Conservation (phyloP, 2,329 filamentous ascomycete species). For the Ilyonectria sp. region DNA sequence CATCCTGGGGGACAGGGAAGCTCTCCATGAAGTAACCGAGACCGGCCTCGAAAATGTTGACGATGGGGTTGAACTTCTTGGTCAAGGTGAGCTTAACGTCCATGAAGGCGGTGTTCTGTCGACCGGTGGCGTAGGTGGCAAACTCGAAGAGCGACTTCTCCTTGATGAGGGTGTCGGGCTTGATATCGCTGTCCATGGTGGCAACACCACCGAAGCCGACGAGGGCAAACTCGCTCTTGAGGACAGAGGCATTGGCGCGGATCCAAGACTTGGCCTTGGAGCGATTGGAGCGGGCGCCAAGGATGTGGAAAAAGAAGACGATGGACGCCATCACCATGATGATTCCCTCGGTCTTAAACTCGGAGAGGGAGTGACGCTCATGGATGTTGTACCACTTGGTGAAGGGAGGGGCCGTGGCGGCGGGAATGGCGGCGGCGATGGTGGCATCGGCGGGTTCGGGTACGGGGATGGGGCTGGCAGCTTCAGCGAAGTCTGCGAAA, state of each 20-base stretch:
- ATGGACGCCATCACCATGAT: conserved; percentile 83
- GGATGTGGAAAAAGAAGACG: conserved; percentile 83
- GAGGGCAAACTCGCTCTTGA: conserved; percentile 87
- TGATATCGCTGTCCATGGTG: conserved; percentile 60
- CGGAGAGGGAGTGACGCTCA: conserved; percentile 86
- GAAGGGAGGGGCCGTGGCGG: conserved; percentile 73
- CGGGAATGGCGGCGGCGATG: conserved; percentile 62
- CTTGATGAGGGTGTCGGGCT: conserved; percentile 72
- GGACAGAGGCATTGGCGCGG: conserved; percentile 77
- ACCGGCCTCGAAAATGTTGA: conserved; percentile 73
- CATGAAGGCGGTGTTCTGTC: conserved; percentile 92
- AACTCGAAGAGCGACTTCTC: conserved; percentile 93
- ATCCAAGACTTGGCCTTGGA: conserved; percentile 87
- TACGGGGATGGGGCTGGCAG: conserved; percentile 76
- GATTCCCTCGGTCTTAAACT: conserved; percentile 90
- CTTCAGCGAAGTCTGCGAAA: conserved; percentile 93
- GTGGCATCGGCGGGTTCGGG: conserved; percentile 63
- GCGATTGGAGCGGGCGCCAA: conserved; percentile 86
- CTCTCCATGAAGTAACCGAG: conserved; percentile 86
- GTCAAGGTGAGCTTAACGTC: conserved; percentile 86
- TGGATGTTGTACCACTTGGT: conserved; percentile 98
- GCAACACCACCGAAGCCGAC: conserved; percentile 82
- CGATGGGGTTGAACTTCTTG: conserved; percentile 88
- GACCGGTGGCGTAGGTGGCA: conserved; percentile 88
- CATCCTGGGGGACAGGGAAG: conserved; percentile 78